Conservation (phyloP, 345 rosid species). For the Citrus medica region DNA sequence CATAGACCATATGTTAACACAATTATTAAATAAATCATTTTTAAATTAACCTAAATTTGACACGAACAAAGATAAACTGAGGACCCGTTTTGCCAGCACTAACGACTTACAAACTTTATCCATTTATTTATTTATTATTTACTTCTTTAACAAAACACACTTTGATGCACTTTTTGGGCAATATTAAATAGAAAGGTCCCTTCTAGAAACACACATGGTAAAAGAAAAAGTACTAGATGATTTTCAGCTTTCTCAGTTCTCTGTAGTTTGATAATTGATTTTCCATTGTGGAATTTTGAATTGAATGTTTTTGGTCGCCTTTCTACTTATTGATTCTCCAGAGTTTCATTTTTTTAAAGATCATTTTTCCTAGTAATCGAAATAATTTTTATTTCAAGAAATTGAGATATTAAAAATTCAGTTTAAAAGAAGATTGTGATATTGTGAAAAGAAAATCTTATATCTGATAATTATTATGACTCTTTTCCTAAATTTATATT, state of each 20-base stretch:
- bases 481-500: neutral
- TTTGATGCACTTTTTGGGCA: neutral
- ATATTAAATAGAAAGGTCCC: neutral
- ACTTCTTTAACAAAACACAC: neutral
- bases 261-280: neutral
- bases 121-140: too few species aligned
- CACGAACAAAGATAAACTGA: fast-evolving
- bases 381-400: neutral
- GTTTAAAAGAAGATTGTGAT: neutral
- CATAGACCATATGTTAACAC: fast-evolving
- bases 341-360: neutral
- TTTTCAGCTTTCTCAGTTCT: neutral
- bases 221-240: too few species aligned
- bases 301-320: neutral
- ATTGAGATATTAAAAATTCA: neutral
- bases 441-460: neutral
- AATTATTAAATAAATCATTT: fast-evolving
- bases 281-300: neutral
- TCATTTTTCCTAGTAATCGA: neutral
- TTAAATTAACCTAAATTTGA: fast-evolving
- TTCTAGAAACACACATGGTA: neutral
- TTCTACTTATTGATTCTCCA: neutral
- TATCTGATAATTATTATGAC: neutral
- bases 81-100: fast-evolving
- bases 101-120: neutral